Evolutionary conservation across 495 filamentous ascomycete species (phyloP).

Genomic region (Neurospora cerealis): DNA sequence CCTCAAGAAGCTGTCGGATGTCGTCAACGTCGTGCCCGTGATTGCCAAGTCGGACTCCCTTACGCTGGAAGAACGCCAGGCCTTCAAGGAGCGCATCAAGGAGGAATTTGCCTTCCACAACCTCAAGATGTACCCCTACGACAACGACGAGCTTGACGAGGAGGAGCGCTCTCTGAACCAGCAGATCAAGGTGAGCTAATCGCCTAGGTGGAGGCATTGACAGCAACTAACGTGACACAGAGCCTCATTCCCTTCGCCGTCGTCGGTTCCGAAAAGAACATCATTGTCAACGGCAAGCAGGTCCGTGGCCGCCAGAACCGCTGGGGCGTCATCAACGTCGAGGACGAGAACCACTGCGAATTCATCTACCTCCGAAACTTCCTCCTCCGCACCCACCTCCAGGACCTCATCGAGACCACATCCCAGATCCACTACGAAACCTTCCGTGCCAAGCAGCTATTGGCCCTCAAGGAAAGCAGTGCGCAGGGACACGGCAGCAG

Average conservation of each 20-base stretch:
- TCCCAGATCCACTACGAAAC: slow-evolving; percentile 99
- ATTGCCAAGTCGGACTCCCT: slow-evolving; percentile 97
- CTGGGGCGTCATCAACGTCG: slow-evolving; percentile 99
- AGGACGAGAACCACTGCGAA: slow-evolving; percentile 99
- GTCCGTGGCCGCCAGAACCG: slow-evolving; percentile 97
- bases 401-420: slow-evolving; percentile 99
- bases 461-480: slow-evolving; percentile 96
- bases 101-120: slow-evolving; percentile 99
- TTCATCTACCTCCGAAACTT: slow-evolving; percentile 98
- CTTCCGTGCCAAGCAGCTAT: slow-evolving; percentile 97
- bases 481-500: slow-evolving; percentile 78
- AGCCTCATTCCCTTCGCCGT: slow-evolving; percentile 96
- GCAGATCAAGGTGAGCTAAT: too few relatives aligned
- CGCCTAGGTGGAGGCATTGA: too few relatives aligned
- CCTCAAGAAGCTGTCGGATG: slow-evolving; percentile 96
- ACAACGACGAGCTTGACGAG: slow-evolving; percentile 96
- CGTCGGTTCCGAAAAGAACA: slow-evolving; percentile 94
- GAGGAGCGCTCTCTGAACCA: slow-evolving; percentile 90
- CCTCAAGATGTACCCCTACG: slow-evolving; percentile 99
- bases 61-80: slow-evolving; percentile 87
- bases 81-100: slow-evolving; percentile 98
- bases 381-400: slow-evolving; percentile 88
- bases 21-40: slow-evolving; percentile 97
- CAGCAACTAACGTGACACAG: slow-evolving; percentile 32
- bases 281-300: slow-evolving; percentile 94